Evolutionary conservation across 768 basidiomycete genomes (phyloP).

Genomic region (Epithele typhae): DNA sequence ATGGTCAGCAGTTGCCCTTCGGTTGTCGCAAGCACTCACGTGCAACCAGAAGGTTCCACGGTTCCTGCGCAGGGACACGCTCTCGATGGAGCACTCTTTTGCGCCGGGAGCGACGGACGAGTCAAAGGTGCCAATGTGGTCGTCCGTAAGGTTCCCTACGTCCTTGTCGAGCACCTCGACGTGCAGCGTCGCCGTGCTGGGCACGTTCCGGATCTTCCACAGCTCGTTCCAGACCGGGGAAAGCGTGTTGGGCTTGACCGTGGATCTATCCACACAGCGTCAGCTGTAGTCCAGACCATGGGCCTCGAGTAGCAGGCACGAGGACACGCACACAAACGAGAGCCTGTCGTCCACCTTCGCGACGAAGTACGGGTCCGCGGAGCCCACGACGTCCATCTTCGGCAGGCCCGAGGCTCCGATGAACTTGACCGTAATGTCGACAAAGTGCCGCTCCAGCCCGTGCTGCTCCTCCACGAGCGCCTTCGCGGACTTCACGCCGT

Average conservation of each 20-base stretch:
- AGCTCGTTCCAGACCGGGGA: conserved; percentile 72
- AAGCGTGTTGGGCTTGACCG: conserved; percentile 52
- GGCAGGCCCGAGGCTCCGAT: conserved; percentile 69
- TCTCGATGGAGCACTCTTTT: conserved; percentile 62
- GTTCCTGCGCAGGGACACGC: conserved; percentile 41
- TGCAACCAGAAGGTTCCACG: conserved; percentile 69
- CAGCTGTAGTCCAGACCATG: neutral
- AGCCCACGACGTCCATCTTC: conserved; percentile 61
- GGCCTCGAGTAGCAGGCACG: neutral
- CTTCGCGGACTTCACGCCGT: conserved; percentile 8
- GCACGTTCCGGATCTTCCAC: conserved; percentile 74
- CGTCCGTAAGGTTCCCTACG: conserved; percentile 50
- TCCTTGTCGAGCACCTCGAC: conserved; percentile 73
- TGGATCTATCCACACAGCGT: conserved; percentile 44
- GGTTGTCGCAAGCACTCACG: conserved; percentile 31
- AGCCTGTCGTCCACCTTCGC: conserved; percentile 61
- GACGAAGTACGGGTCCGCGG: conserved; percentile 69
- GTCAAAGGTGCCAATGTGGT: conserved; percentile 60
- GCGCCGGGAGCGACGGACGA: conserved; percentile 50
- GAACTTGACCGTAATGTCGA: conserved; percentile 63
- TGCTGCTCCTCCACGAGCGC: conserved; percentile 3
- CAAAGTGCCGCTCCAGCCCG: conserved; percentile 28
- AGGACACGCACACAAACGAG: conserved; percentile 52
- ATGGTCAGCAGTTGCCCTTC: neutral
- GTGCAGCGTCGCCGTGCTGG: conserved; percentile 49